phyloP scores from a whole-genome alignment of 2,329 filamentous ascomycete genomes.

The Trichophyton rubrum region DNA sequence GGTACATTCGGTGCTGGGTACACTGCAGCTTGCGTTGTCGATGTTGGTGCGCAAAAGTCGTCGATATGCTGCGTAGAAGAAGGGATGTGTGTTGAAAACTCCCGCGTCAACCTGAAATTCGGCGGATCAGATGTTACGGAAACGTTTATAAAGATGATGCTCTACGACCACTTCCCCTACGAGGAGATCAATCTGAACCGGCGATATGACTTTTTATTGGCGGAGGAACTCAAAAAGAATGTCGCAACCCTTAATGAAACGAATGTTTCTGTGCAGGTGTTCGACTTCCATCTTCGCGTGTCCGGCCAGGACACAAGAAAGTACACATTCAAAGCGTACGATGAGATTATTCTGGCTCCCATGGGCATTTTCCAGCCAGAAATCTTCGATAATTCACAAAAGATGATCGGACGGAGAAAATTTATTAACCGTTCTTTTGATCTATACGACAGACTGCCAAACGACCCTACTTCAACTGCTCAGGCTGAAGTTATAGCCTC shows the following conservation, averaged over 20 bases:
- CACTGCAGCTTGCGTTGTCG: conserved; percentile 85
- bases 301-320: conserved; percentile 81
- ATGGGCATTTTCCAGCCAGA: conserved; percentile 88
- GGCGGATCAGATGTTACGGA: conserved; percentile 89
- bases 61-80: conserved; percentile 96
- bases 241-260: conserved; percentile 84
- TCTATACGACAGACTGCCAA: conserved; percentile 81
- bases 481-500: conserved; percentile 55
- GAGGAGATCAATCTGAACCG: conserved; percentile 82
- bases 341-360: conserved; percentile 81
- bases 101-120: conserved; percentile 86
- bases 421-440: conserved; percentile 82
- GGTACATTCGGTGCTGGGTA: conserved; percentile 93
- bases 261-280: conserved; percentile 76
- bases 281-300: conserved; percentile 80
- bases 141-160: conserved; percentile 94
- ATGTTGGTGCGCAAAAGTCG: conserved; percentile 94
- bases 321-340: conserved; percentile 93
- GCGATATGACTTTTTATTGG: conserved; percentile 82
- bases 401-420: conserved; percentile 66
- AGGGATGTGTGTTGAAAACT: conserved; percentile 87
- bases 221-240: conserved; percentile 90
- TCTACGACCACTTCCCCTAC: conserved; percentile 92
- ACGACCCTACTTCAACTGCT: conserved; percentile 76
- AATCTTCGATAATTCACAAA: conserved; percentile 71